Evolutionary conservation across 768 basidiomycete genomes (phyloP), one percentile per base, ranked within the genome.

Genomic region (Candolleomyces efflorescens): DNA sequence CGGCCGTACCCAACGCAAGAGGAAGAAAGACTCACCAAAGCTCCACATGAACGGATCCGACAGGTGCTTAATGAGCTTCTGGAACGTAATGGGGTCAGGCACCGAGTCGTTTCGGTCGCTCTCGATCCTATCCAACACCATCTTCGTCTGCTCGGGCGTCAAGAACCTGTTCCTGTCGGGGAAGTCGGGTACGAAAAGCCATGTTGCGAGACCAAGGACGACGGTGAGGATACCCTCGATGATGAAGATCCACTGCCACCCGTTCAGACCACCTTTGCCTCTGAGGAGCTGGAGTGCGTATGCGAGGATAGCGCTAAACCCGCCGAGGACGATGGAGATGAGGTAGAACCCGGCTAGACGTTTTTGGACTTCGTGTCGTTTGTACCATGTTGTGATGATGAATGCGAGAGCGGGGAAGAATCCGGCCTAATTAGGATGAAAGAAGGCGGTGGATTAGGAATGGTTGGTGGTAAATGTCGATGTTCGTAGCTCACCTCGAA

Each of bases 381-480:
- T 73, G 61, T 76, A 75, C 75, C 76, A 78, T 9, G 74, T 75
- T 0, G 73, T 72, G 45, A 77, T 72, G 26, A 78, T 73, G 63
- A 74, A 77, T 2, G 74, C 68, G 13, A 77, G 61, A 0, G 71
- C 71, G 36, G 78, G 76, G 63, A 78, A 75, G 63, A 79, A 78
- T 6, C 71, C 73, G 7, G 76, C 73, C 51, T 53, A 20, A 5
- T 17, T 75, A 73, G 27, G 6, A 32, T 1, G 11, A 32, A 32
- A 32, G 32, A 26, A 50, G 26, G 12, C 2, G 23, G 26, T 27
- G 27, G 9, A 9, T 4, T 4, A 11, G 32, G 32, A 27, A 32
- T 32, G 5, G 5, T n/a, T n/a, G n/a, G n/a, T n/a, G n/a, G n/a
- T n/a, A n/a, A n/a, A n/a, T n/a, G n/a, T n/a, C n/a, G n/a, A n/a